These are phyloP conservation scores for Phytophthora idaei DNA, from an alignment of 352 stramenopile genomes.

Conservation along the genomic window DNA sequence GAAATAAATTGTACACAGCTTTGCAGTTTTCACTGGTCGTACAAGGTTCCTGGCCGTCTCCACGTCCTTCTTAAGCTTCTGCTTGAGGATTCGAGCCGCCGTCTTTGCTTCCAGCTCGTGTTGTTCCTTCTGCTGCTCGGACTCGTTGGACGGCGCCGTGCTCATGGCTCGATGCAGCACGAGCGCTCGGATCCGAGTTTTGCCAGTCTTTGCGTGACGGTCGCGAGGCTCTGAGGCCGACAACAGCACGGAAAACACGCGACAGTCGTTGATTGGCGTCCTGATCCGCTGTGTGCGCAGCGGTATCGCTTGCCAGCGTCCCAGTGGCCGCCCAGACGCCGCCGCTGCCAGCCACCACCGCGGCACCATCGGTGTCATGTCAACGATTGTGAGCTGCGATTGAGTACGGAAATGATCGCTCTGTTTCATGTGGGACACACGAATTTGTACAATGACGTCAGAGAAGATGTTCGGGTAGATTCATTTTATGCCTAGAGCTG, in stretches of 20 bases:
- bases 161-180: constrained; percentile 18
- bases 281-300: constrained; percentile 4
- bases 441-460: constrained; percentile 18
- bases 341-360: constrained; percentile 19
- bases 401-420: constrained; percentile 10
- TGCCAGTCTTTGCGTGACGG: not conserved
- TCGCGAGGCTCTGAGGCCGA: not conserved
- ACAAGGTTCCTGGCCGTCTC: constrained; percentile 54
- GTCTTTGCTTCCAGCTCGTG: constrained; percentile 32
- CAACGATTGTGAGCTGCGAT: constrained; percentile 6
- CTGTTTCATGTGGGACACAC: constrained; percentile 3
- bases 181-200: not conserved
- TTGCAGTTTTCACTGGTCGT: constrained; percentile 2
- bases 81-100: constrained; percentile 43
- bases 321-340: constrained; percentile 4
- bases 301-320: constrained; percentile 1
- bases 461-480: constrained; percentile 7
- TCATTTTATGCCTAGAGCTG: constrained; percentile 9
- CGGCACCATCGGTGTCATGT: constrained; percentile 11
- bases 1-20: not conserved
- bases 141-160: constrained; percentile 10
- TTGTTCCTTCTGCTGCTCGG: constrained; percentile 16
- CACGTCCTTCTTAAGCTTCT: constrained; percentile 59
- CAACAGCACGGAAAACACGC: constrained; percentile 24
- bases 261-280: not conserved